A percentile compares a stretch with the other conserved stretches of the same genome.
These are phyloP conservation scores for Allantophomopsis cytisporea DNA, from an alignment of 2,329 filamentous ascomycete species.

Conservation along the genomic window DNA sequence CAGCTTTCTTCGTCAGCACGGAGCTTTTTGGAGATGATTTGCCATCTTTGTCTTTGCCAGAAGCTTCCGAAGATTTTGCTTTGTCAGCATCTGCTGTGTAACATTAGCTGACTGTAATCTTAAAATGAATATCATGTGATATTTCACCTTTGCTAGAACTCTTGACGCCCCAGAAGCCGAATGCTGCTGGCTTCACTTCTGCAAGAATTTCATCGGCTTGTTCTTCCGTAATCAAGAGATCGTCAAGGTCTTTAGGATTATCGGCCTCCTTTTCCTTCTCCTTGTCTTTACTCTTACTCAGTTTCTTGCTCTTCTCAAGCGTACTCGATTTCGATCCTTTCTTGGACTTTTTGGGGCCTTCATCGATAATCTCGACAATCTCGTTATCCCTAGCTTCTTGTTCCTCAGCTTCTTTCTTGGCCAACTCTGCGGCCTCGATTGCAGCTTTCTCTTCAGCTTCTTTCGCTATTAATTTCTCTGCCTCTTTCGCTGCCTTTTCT, in stretches of 20 bases:
- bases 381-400: constrained; percentile 21
- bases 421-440: constrained; percentile 17
- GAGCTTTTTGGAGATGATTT: constrained; percentile 26
- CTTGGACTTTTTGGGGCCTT: constrained; percentile 23
- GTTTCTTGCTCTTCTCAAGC: constrained; percentile 20
- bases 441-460: constrained; percentile 15
- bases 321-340: constrained; percentile 24
- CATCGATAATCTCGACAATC: constrained; percentile 20
- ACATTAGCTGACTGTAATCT: no score
- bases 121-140: no score
- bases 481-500: constrained; percentile 10
- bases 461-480: constrained; percentile 15
- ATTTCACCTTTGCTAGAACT: constrained; percentile 19
- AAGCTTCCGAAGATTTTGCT: constrained; percentile 31
- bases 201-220: constrained; percentile 16
- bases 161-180: constrained; percentile 44
- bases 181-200: constrained; percentile 20
- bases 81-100: constrained; percentile 27
- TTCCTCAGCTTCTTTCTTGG: constrained; percentile 22
- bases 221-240: constrained; percentile 20
- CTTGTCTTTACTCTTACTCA: constrained; percentile 11
- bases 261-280: constrained; percentile 13
- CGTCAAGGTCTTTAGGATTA: background rate
- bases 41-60: constrained; percentile 26
- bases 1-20: constrained; percentile 28